Evolutionary conservation across 441 rosid species (phyloP), one percentile per base, ranked within the genome.

Genomic region (Populus hybrid): DNA sequence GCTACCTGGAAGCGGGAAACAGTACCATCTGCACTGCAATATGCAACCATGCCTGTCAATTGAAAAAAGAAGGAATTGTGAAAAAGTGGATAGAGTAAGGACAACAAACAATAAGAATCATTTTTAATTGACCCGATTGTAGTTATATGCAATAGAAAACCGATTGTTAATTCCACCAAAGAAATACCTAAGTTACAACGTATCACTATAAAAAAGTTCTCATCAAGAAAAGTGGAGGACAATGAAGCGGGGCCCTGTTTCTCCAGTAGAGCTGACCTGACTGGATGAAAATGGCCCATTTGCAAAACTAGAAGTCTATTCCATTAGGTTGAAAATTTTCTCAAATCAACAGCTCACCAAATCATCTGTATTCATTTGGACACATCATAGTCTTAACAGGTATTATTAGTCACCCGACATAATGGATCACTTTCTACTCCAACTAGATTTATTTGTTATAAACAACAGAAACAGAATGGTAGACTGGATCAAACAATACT

Each of bases 1-100:
- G 75, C 87, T 79, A 46, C 98, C 97, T 90, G 89, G 84, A 92
- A 92, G 78, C 80, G 87, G 80, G 76, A 71, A 79, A 87, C 87
- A 20, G 87, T 86, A 67, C 99, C 99, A 87, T 94, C 97, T 72
- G 90, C 94, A 80, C 93, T 74, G 78, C 97, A 88, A 79, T 95
- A 95, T 66, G 98, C 98, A 78, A 89, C 98, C 88, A 90, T 82
- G 76, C 99, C 98, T 92, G 85, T 63, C 26, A 30, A 64, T 75
- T 32, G 16, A 38, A 32, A 38, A 23, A 9, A 30, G 74, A 2
- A 57, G 23, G 59, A 72, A 71, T 26, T 53, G 9, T 53, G 23
- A 53, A 53, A 53, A 53, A 53, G 23, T 53, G 0, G 21, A 20
- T 6, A 46, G 1, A 53, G 21, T 2, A 18, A 53, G 63, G 63